Conservation (phyloP, 139 green algal species). For the Nannochloris sp. region DNA sequence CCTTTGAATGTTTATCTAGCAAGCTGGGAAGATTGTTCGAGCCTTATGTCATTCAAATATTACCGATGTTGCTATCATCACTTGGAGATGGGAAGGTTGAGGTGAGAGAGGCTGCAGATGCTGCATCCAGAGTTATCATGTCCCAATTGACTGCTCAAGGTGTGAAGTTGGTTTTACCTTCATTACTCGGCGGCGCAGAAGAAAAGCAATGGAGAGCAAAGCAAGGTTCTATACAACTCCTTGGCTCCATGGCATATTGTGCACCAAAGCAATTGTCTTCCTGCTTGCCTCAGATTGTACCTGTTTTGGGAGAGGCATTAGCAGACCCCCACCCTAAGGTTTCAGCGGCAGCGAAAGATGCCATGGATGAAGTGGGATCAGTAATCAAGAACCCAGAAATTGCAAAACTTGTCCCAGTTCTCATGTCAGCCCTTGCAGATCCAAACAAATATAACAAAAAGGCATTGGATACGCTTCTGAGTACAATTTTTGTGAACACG, state of each 20-base stretch:
- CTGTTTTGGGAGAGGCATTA: constrained; percentile 64
- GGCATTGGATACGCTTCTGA: constrained; percentile 65
- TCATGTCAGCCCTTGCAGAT: constrained; percentile 82
- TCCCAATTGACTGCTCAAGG: constrained; percentile 74
- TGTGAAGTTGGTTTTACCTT: constrained; percentile 93
- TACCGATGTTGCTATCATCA: constrained; percentile 82
- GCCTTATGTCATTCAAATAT: constrained; percentile 95
- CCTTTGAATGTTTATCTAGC: constrained; percentile 87
- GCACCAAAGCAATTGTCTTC: constrained; percentile 89
- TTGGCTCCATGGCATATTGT: constrained; percentile 94
- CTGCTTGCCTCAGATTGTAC: constrained; percentile 88
- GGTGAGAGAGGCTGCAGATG: constrained; percentile 68
- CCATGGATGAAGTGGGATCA: constrained; percentile 78
- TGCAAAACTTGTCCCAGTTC: constrained; percentile 56
- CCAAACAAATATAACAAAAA: constrained; percentile 62
- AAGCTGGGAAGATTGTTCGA: constrained; percentile 94
- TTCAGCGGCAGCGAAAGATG: constrained; percentile 60
- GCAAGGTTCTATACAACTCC: constrained; percentile 83
- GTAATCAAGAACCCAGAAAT: constrained; percentile 95
- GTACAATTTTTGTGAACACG: constrained; percentile 91
- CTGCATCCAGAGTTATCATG: constrained; percentile 85
- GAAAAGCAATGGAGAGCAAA: constrained; percentile 90
- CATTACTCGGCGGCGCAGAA: constrained; percentile 79
- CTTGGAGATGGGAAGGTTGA: constrained; percentile 65
- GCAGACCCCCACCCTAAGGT: constrained; percentile 88